Evolutionary conservation across 305 asterid genomes (phyloP).

Genomic region (Fraxinus dipetala): DNA sequence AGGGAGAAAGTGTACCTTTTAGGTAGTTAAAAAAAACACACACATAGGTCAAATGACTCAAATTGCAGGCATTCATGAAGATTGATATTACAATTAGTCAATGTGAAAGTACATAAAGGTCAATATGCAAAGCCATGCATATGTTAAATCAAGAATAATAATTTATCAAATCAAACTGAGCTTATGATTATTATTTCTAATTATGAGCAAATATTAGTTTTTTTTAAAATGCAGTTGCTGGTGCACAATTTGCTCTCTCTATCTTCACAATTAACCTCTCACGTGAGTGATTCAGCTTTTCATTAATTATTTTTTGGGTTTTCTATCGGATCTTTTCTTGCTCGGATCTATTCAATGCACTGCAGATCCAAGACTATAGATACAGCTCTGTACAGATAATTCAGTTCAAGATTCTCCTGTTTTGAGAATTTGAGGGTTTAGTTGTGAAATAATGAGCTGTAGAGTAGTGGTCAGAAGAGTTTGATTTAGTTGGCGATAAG

Average conservation of each 20-base stretch:
- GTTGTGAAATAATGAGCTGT: conserved; percentile 16
- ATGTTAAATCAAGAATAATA: not conserved
- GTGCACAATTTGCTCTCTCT: conserved; percentile 55
- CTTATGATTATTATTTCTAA: not conserved
- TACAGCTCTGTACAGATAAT: conserved; percentile 8
- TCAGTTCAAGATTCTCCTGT: not conserved
- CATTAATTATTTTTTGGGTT: conserved; percentile 30
- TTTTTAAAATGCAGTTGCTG: conserved; percentile 20
- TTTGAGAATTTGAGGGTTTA: conserved; percentile 26
- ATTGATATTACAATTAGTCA: not conserved
- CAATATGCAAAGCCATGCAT: not conserved
- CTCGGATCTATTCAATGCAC: conserved; percentile 39
- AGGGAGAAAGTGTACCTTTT: not conserved
- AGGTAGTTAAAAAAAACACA: not conserved
- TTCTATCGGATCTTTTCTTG: conserved; percentile 9
- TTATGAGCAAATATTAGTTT: not conserved
- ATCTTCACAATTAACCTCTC: conserved; percentile 62
- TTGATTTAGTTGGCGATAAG: not conserved
- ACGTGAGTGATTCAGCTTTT: conserved; percentile 47
- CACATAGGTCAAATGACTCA: not conserved
- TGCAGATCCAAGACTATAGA: conserved; percentile 37
- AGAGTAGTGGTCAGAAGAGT: conserved; percentile 19
- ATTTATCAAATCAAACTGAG: not conserved
- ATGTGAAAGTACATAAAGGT: not conserved
- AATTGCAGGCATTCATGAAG: not conserved